Evolutionary conservation across 2,329 filamentous ascomycete genomes (phyloP), one percentile per base, ranked within the genome.

Genomic region (Zopfia rhizophila): DNA sequence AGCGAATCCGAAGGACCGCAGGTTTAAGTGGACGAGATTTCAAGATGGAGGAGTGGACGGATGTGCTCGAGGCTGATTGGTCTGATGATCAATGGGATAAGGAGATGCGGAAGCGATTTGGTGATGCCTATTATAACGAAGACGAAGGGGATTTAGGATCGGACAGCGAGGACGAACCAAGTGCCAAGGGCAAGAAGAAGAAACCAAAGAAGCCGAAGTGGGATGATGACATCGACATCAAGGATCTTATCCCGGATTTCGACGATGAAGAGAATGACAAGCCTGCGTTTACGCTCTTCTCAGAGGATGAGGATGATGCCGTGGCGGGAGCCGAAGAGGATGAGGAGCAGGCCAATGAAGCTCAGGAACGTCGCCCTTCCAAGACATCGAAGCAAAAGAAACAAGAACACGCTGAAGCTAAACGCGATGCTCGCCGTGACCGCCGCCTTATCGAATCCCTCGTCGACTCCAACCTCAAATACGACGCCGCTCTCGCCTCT

Each of bases 201-300:
- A 85, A 84, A 56, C 74, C 82, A 7, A 91, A 90, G 79, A 96
- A 96, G 75, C 91, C 90, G 7, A 89, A 85, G 53, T 99, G 93
- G 88, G 90, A 97, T 61, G 91, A 97, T 64, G 94, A 99, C 68
- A 97, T 99, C 61, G 92, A 97, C 67, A 97, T 99, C 75, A 91
- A 89, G 51, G 93, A 96, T 69, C 81, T 97, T 38, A 77, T 96
- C 19, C 91, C 91, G 1, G 90, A 96, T 51, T 96, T 95, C 65
- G 84, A 90, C 14, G 89, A 90, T 18, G 83, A 80, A 3, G 79
- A 81, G n/a, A 83, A 83, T n/a, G 87, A 85, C 23, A 82, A 80
- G 42, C 91, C 93, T 59, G 78, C 93, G 46, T 85, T 90, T 63
- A 82, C 82, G 45, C 93, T 95, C 68, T 75, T 78, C 7, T 80